Evolutionary conservation across 1,139 yeast species (phyloP), one percentile per base, ranked within the genome.

Genomic region (Chernovozyma sophiae-reginae): DNA sequence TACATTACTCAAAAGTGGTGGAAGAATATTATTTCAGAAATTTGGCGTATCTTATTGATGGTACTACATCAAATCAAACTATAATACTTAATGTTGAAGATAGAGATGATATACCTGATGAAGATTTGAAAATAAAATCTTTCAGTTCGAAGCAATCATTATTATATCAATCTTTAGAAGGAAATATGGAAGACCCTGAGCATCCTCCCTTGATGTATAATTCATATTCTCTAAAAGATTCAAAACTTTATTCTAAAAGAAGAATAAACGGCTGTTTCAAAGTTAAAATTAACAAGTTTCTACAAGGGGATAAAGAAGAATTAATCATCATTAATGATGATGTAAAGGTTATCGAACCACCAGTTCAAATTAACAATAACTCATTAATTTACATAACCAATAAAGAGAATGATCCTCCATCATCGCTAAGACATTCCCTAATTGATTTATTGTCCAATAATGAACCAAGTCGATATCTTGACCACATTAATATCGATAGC

Each of bases 131-230:
- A 18, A 30, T 36, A 37, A 41, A 30, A 32, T 61, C 62, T 34
- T 65, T 58, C 46, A 60, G 62, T 42, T 54, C 51, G 24, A 61
- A 61, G 36, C 74, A 68, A 46, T 40, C 46, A 4, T 46, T 86
- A 35, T 53, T 78, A 15, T 89, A 90, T 52, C 96, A 86, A 51
- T 84, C 89, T 53, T 59, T 74, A 6, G 68, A 76, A n/a, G 77
- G 71, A 10, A 61, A 63, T 11, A 45, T 81, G 14, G 29, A 26
- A 16, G 65, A 67, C 7, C 14, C 3, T 15, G 14, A 18, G 11
- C 24, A 32, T 3, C 34, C 33, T 3, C 31, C 38, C 4, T 6
- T 7, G 6, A 7, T 11, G 6, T 10, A 20, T 10, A 20, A 20
- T 20, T 32, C 38, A 4, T 52, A 49, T 34, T 28, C 30, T 7